These are phyloP conservation scores for Plectosphaerella cucumerina DNA, from an alignment of 2,329 filamentous ascomycete genomes.

Conservation along the genomic window DNA sequence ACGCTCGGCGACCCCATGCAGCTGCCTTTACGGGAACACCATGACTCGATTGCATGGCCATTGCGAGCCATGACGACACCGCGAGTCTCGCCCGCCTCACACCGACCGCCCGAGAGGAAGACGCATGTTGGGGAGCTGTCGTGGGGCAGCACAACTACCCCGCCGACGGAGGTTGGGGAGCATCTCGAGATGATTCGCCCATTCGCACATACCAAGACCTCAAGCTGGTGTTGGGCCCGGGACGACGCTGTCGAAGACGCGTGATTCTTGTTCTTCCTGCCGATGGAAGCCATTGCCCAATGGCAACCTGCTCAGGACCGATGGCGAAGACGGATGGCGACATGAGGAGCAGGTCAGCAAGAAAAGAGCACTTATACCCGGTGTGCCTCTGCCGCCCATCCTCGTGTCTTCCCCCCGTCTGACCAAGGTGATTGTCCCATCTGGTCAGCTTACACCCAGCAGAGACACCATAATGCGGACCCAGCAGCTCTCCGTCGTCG, in stretches of 20 bases:
- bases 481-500: conserved; percentile 1
- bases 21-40: background rate
- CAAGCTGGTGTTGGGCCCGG: background rate
- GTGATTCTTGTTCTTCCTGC: background rate
- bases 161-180: background rate
- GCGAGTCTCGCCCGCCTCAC: background rate
- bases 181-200: background rate
- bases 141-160: background rate
- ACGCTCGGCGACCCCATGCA: background rate
- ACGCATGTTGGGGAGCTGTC: background rate
- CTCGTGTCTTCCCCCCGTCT: background rate
- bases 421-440: background rate
- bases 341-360: background rate
- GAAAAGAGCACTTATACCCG: background rate
- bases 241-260: background rate
- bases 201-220: background rate
- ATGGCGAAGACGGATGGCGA: background rate
- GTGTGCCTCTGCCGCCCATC: background rate
- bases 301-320: background rate
- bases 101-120: background rate
- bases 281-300: background rate
- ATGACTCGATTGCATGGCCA: background rate
- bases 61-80: conserved; percentile 2
- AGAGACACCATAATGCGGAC: background rate
- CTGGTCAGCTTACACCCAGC: background rate